Conservation (phyloP, 1,284 basidiomycete species). For the Gymnopus androsaceus region DNA sequence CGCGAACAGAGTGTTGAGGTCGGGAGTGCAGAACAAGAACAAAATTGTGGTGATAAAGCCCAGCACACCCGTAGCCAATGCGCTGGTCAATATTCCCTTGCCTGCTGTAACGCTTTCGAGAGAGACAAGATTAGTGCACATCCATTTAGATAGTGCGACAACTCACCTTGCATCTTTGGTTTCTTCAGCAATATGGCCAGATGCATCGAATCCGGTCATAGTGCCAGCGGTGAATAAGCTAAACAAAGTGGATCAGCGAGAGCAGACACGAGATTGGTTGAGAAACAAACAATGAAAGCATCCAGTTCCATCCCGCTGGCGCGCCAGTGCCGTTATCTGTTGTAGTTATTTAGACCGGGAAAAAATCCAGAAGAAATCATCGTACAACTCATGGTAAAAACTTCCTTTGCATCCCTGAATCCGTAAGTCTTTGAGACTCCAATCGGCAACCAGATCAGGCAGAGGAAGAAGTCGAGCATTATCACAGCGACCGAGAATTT, state of each 20-base stretch:
- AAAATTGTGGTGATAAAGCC: constrained; percentile 78
- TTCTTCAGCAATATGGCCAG: constrained; percentile 88
- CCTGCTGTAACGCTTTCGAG: constrained; percentile 66
- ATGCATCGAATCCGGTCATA: constrained; percentile 85
- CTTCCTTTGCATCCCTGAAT: constrained; percentile 76
- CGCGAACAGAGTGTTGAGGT: constrained; percentile 71
- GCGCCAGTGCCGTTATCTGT: constrained; percentile 86
- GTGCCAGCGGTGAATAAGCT: constrained; percentile 84
- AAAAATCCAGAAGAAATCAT: constrained; percentile 17
- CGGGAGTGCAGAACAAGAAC: constrained; percentile 84
- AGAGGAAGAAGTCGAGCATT: constrained; percentile 82
- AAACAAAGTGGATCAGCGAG: constrained; percentile 10
- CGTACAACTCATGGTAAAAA: constrained; percentile 81
- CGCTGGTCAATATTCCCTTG: constrained; percentile 76
- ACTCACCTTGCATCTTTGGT: constrained; percentile 79
- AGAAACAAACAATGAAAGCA: constrained; percentile 67
- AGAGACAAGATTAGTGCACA: neutral
- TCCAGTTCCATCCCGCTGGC: constrained; percentile 84
- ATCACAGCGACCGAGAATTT: constrained; percentile 71
- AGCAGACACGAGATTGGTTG: neutral
- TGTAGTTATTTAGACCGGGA: constrained; percentile 7
- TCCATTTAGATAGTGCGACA: neutral
- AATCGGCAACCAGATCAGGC: constrained; percentile 86
- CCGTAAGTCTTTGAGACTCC: constrained; percentile 83
- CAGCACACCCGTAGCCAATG: constrained; percentile 71